Base-by-base conservation (phyloP, 73 alveolate genomes). In the Blepharisma japonicum region DNA sequence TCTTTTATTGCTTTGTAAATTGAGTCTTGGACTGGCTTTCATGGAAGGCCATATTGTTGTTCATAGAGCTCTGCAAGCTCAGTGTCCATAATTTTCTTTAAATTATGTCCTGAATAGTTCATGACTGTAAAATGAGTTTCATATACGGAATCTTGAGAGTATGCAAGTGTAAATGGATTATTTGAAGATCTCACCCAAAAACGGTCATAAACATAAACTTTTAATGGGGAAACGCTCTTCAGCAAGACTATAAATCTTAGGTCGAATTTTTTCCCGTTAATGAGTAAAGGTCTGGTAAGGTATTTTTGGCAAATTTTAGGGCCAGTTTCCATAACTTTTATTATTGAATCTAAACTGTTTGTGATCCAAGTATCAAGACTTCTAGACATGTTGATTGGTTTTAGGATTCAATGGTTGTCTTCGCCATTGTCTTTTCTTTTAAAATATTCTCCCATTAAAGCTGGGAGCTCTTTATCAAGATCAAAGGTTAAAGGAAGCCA, bases 111-210 rank as follows among this genome's bases (percentile, higher is more conserved):
- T 7, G 84, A 8, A 80, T 95, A 95, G 82, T 95, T 95, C 98
- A 93, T 93, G 25, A 93, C 98, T 55, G 99, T 95, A 82, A 95
- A 95, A 80, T 95, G 99, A 38, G 97, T 90, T 86, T 95, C 99
- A 79, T 93, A 96, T 71, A 78, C 92, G 50, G 83, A 81, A 56
- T 90, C 83, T 25, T 93, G 71, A 81, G 87, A 81, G 56, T 88
- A 71, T 53, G 88, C 78, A 66, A 78, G 47, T 6, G 89, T 80
- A 83, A 82, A 96, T 45, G 81, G 90, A 72, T 92, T 92, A 80
- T 95, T 93, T 6, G 98, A 78, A 53, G 90, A 83, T 77, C 99
- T 70, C 23, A 93, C 93, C 96, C 97, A 96, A 82, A 93, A 94
- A 68, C 90, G 92, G 23, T 93, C 90, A 71, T 92, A 88, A 79